phyloP scores from a whole-genome alignment of 352 stramenopile species.

The Pythium chondricola region DNA sequence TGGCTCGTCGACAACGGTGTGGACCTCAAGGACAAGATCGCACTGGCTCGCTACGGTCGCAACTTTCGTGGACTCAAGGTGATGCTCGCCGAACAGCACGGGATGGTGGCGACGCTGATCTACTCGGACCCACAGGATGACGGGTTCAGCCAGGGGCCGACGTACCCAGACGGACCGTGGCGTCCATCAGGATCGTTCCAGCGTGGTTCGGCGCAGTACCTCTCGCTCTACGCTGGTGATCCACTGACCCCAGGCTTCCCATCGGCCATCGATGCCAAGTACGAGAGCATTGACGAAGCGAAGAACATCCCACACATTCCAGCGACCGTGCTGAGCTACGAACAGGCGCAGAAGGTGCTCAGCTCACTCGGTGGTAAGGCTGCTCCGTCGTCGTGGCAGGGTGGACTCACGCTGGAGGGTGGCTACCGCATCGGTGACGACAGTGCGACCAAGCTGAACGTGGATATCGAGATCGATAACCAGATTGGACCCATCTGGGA shows the following conservation, averaged over 20 bases:
- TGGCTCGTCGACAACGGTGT: conserved; percentile 60
- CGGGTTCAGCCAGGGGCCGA: conserved; percentile 47
- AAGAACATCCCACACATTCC: conserved; percentile 63
- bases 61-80: conserved; percentile 77
- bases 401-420: conserved; percentile 42
- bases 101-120: conserved; percentile 76
- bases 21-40: conserved; percentile 68
- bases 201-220: conserved; percentile 80
- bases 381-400: conserved; percentile 48
- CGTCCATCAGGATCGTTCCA: conserved; percentile 69
- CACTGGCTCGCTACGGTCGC: conserved; percentile 73
- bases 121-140: conserved; percentile 86
- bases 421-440: conserved; percentile 72
- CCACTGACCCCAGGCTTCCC: conserved; percentile 32
- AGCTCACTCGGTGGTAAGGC: conserved; percentile 42
- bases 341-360: conserved; percentile 72
- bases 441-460: conserved; percentile 37
- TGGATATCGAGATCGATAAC: conserved; percentile 75
- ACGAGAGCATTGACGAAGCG: conserved; percentile 35
- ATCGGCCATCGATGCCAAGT: conserved; percentile 16
- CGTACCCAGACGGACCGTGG: conserved; percentile 80
- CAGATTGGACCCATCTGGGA: conserved; percentile 76
- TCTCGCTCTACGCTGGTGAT: conserved; percentile 68
- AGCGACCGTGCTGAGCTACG: conserved; percentile 65
- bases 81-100: conserved; percentile 71